phyloP scores from a whole-genome alignment of 2,329 filamentous ascomycete genomes.

The Neocucurbitaria cava region DNA sequence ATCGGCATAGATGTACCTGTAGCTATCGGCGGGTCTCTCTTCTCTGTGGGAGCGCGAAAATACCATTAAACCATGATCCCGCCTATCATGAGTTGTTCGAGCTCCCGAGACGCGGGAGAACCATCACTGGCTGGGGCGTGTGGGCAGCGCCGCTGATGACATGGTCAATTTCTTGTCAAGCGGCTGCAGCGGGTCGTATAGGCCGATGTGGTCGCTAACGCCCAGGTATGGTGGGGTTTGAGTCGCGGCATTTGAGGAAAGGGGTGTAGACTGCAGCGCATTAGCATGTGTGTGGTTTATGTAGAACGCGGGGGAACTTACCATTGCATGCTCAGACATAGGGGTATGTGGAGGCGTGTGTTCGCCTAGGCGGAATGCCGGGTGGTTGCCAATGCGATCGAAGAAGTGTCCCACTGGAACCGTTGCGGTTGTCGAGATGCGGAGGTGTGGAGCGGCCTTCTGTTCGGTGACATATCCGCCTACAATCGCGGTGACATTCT shows the following conservation, averaged over 20 bases:
- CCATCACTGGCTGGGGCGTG: background rate
- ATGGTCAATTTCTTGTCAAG: background rate
- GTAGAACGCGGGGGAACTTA: background rate
- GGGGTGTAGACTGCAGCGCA: background rate
- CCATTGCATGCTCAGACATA: background rate
- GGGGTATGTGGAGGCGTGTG: background rate
- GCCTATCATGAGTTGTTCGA: background rate
- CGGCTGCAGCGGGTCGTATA: no score
- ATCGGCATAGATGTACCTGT: background rate
- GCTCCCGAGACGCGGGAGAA: background rate
- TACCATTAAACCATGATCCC: background rate
- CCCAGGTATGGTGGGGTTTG: background rate
- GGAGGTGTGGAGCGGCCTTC: background rate
- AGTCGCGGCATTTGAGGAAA: background rate
- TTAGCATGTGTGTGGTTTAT: background rate
- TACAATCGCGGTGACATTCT: background rate
- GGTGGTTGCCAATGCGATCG: background rate
- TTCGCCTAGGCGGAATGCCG: background rate
- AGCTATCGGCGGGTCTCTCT: background rate
- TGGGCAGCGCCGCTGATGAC: background rate
- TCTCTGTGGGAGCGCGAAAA: background rate
- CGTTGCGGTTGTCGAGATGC: background rate
- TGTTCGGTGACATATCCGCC: background rate
- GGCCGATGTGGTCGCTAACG: no score
- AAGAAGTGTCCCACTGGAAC: background rate